These are phyloP conservation scores for Penicillium polonicum DNA, from an alignment of 2,329 filamentous ascomycete species.

Conservation along the genomic window DNA sequence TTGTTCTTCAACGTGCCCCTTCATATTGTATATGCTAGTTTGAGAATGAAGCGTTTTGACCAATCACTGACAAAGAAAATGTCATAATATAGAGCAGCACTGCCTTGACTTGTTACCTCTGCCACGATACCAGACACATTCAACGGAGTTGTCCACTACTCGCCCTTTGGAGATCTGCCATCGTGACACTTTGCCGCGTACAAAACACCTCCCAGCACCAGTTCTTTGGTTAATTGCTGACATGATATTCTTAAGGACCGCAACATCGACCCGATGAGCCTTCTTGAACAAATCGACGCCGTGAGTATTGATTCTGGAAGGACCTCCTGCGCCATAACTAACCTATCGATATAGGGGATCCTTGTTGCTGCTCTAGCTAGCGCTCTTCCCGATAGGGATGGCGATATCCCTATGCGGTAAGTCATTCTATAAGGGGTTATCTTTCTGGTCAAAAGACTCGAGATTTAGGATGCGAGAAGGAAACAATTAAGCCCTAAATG, in stretches of 20 bases:
- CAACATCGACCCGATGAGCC: background rate
- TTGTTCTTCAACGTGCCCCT: background rate
- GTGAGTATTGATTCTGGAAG: background rate
- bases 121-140: background rate
- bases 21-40: background rate
- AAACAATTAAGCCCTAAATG: background rate
- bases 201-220: no score
- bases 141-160: background rate
- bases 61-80: background rate
- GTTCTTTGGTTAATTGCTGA: background rate
- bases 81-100: background rate
- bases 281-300: background rate
- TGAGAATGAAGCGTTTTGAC: no score
- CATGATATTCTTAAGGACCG: background rate
- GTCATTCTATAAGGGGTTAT: background rate
- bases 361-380: background rate
- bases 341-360: background rate
- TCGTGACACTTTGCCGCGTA: background rate
- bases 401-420: constrained; percentile 2
- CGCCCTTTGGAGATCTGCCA: background rate
- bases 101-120: background rate
- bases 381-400: background rate
- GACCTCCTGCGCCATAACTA: background rate
- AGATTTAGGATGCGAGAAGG: background rate
- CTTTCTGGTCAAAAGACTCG: background rate